Base-by-base conservation (phyloP, 768 basidiomycete species). In the Russula earlei region DNA sequence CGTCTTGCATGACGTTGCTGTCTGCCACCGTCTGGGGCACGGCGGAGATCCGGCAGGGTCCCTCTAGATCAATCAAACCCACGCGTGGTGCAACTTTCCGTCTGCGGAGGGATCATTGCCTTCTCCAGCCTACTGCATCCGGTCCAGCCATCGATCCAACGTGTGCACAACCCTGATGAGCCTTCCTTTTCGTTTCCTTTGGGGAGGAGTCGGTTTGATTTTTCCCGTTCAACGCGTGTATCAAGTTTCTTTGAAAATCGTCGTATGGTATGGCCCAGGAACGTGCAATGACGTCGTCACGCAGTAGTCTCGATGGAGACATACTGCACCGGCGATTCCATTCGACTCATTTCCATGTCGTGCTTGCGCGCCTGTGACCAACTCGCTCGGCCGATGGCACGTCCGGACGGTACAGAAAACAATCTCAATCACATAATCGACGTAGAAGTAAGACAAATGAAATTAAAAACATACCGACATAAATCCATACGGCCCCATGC, bases 241-340 rank as follows among this genome's bases (percentile, higher is more conserved):
- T 10, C 10, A 31, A 7, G 24, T 38, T 44, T 55, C 41, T 38
- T 44, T 55, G 33, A 5, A 20, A 17, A 31, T 19, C 12, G 4
- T 17, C 38, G 34, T 56, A 44, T 56, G 49, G 43, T 34, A 54
- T 54, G 53, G 37, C 41, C 44, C 25, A 52, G 50, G 50, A 46
- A 56, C 41, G 55, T 40, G 14, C n/a, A 7, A 56, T 56, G 55
- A 56, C 55, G 55, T 56, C 43, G 49, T 31, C 19, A 19, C 20
- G 27, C 43, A 24, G 41, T 43, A 15, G n/a, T 40, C 45, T 47
- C 52, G 44, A 27, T 44, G 42, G 42, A 50, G 19, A 17, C 42
- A 29, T 33, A 27, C 38, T 50, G 37, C 44, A 47, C 22, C 14
- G 27, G 20, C 44, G 49, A 52, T 56, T 29, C 29, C 50, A 31